Conservation (phyloP, 768 basidiomycete genomes). For the Strobilomyces echinocephalus region DNA sequence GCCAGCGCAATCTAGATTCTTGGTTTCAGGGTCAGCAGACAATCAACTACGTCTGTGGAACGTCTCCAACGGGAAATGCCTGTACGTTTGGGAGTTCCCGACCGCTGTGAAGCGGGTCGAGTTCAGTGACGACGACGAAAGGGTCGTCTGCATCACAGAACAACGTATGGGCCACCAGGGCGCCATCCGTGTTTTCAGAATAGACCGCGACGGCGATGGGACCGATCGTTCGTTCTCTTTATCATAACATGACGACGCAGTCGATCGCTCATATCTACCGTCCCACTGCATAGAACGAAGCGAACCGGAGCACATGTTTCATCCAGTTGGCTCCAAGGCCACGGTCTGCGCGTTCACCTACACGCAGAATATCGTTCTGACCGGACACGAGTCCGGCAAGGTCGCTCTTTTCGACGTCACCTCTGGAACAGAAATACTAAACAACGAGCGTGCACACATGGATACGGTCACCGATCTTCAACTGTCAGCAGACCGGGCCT, state of each 20-base stretch:
- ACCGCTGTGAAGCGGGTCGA: constrained; percentile 96
- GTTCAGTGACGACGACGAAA: constrained; percentile 81
- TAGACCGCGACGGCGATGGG: constrained; percentile 80
- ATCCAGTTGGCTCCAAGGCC: constrained; percentile 91
- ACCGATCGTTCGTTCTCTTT: constrained; percentile 59
- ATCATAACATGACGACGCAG: background rate
- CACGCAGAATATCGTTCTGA: constrained; percentile 72
- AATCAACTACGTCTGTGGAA: constrained; percentile 90
- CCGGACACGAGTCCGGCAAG: constrained; percentile 96
- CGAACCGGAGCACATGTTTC: constrained; percentile 75
- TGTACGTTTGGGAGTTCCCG: constrained; percentile 96
- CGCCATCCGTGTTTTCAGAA: constrained; percentile 83
- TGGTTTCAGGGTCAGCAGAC: constrained; percentile 92
- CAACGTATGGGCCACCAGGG: constrained; percentile 93
- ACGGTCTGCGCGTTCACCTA: constrained; percentile 92
- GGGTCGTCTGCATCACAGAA: constrained; percentile 91
- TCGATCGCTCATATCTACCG: background rate
- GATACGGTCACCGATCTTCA: constrained; percentile 91
- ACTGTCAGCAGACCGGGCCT: constrained; percentile 81
- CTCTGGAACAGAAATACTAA: constrained; percentile 75
- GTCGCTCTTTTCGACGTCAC: constrained; percentile 87
- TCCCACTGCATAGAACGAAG: constrained; percentile 51
- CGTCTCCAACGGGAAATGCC: constrained; percentile 83
- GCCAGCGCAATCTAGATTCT: constrained; percentile 73
- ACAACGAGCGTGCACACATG: constrained; percentile 84